These are phyloP conservation scores for Zygoascus sp. DNA, from an alignment of 1,139 yeast genomes.

Conservation along the genomic window DNA sequence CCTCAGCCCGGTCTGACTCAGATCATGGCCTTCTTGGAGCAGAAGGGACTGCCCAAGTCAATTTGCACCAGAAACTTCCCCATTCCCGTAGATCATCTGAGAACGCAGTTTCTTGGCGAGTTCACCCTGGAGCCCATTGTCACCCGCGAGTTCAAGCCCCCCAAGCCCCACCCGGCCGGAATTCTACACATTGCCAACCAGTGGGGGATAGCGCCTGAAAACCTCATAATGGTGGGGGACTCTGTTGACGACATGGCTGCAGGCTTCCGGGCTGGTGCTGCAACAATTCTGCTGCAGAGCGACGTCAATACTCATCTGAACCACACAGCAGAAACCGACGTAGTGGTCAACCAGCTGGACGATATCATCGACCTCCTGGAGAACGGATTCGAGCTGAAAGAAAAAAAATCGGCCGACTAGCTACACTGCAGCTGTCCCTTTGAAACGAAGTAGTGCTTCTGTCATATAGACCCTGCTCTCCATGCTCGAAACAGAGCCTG, in stretches of 20 bases:
- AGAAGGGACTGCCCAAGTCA: slow-evolving; percentile 41
- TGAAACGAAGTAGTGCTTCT: neutral
- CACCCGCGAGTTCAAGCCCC: slow-evolving; percentile 58
- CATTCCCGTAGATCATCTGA: slow-evolving; percentile 48
- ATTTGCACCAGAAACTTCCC: slow-evolving; percentile 59
- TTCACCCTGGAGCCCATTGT: slow-evolving; percentile 48
- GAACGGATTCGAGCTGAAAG: slow-evolving; percentile 34
- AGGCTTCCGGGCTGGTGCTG: slow-evolving; percentile 55
- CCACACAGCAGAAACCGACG: slow-evolving; percentile 41
- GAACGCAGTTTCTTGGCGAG: slow-evolving; percentile 41
- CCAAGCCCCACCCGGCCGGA: slow-evolving; percentile 63
- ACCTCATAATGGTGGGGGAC: slow-evolving; percentile 65
- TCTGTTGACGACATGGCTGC: slow-evolving; percentile 61
- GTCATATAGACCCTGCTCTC: no score
- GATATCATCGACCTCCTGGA: slow-evolving; percentile 42
- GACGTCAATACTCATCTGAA: slow-evolving; percentile 43
- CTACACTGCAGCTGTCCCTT: no score
- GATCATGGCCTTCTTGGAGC: slow-evolving; percentile 37
- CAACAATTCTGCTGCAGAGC: slow-evolving; percentile 49
- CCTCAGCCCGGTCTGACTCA: slow-evolving; percentile 45
- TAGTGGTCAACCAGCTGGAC: slow-evolving; percentile 38
- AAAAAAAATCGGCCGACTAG: no score
- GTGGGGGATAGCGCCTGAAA: slow-evolving; percentile 43
- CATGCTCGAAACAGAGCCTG: neutral
- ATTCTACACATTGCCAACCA: slow-evolving; percentile 46